Base-by-base conservation (phyloP, 2,329 filamentous ascomycete species). In the Knoxdaviesia proteae region DNA sequence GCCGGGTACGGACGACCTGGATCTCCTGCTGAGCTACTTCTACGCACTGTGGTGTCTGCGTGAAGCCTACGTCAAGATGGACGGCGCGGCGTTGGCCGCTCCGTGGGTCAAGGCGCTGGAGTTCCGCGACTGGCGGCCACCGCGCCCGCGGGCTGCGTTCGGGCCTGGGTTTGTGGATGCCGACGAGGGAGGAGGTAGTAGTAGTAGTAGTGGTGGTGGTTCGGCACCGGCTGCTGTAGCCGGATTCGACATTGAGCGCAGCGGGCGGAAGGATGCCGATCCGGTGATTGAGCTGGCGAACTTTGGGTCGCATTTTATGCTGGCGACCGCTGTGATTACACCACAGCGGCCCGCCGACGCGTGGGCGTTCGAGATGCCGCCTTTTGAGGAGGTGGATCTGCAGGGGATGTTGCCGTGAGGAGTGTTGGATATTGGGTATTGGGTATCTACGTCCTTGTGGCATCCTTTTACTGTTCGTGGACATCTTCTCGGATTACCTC, bases 21-120 rank as follows among this genome's bases (percentile, higher is more conserved):
- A 80, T 46, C 66, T 61, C 29, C 77, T 76, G 53, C 61, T 87
- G 32, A 66, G 79, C 5, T 66, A 70, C 42, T 88, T 88, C 54
- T 88, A 86, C 55, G 70, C 79, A 1, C 71, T 80, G 46, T 88
- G 81, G 77, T 83, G 78, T 55, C 68, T 84, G 56, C 76, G 83
- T 50, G 82, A 88, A 60, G 77, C 80, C 1, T 87, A 83, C 54
- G 76, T 87, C 57, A 88, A 87, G 68, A 75, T 88, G 61, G 81
- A 80, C 32, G 82, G 82, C 31, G 80, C 87, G 51, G 82, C 80
- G 0, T 63, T 88, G 45, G 63, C 86, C 6, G 82, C 82, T 0
- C 63, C 65, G 4, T 88, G 82, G 82, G 63, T 88, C 40, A 62
- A 62, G 41, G 70, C 80, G 41, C 61, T 87, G 6, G 77, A 86